Conservation (phyloP, 208 protist species). For the Blastocrithidia nonstop region DNA sequence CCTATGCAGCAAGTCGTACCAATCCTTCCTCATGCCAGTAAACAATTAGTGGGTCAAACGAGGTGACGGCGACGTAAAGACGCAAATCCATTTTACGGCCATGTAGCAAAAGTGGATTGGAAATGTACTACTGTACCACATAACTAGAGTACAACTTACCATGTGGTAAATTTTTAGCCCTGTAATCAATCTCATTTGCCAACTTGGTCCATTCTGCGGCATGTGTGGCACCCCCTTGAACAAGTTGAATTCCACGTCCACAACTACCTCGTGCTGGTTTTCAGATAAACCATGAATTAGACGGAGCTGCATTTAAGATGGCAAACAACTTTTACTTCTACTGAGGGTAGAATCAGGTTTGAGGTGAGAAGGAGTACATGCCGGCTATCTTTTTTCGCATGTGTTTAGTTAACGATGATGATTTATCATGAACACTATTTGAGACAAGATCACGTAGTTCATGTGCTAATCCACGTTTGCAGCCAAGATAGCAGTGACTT, state of each 20-base stretch:
- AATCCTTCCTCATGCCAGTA: slow-evolving; percentile 89
- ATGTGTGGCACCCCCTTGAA: slow-evolving; percentile 22
- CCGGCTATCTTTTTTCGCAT: background rate
- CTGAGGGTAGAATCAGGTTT: slow-evolving; percentile 71
- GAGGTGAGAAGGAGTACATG: slow-evolving; percentile 46
- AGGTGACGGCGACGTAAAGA: slow-evolving; percentile 88
- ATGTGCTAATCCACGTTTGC: slow-evolving; percentile 65
- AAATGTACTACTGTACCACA: slow-evolving; percentile 91
- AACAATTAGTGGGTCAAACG: slow-evolving; percentile 75
- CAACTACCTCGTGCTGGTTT: slow-evolving; percentile 85
- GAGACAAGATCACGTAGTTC: slow-evolving; percentile 15
- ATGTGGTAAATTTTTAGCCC: slow-evolving; percentile 8
- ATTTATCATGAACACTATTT: too few relatives aligned
- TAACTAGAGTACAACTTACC: slow-evolving; percentile 20
- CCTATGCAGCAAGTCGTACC: slow-evolving; percentile 85
- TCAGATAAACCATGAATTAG: slow-evolving; percentile 55
- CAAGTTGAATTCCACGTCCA: slow-evolving; percentile 73
- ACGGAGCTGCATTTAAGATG: slow-evolving; percentile 16
- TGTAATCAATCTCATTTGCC: slow-evolving; percentile 31
- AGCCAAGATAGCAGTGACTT: slow-evolving; percentile 66
- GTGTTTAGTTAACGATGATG: too few relatives aligned
- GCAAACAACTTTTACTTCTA: slow-evolving; percentile 32
- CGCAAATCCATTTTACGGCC: slow-evolving; percentile 92
- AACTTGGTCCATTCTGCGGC: slow-evolving; percentile 27
- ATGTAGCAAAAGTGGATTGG: slow-evolving; percentile 85